These are phyloP conservation scores for Acephala macrosclerotiorum DNA, from an alignment of 2,329 filamentous ascomycete genomes.

Conservation along the genomic window DNA sequence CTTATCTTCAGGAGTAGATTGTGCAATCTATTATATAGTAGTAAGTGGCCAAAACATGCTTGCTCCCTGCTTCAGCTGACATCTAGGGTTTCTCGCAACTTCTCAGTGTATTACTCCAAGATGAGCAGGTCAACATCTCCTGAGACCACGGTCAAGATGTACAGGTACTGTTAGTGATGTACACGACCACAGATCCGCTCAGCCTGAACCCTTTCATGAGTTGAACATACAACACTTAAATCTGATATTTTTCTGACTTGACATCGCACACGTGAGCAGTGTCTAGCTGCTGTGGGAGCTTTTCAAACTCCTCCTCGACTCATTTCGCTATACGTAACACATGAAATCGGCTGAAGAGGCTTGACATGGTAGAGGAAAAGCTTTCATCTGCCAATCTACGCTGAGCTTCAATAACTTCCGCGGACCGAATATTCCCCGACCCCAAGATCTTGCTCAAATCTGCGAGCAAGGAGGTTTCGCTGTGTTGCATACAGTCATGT, in stretches of 20 bases:
- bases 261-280: neutral
- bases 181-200: neutral
- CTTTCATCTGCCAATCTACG: neutral
- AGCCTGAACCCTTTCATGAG: neutral
- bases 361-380: neutral
- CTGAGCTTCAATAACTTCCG: neutral
- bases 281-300: neutral
- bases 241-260: neutral
- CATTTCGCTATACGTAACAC: neutral
- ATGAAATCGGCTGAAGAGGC: neutral
- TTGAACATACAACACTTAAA: neutral
- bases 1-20: neutral
- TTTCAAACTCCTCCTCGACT: neutral
- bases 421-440: neutral
- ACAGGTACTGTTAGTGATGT: neutral
- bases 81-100: neutral
- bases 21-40: constrained; percentile 3
- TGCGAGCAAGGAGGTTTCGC: neutral
- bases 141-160: neutral
- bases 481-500: neutral
- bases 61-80: neutral
- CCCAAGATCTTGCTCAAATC: neutral
- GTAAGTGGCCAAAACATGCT: neutral
- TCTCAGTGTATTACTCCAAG: neutral
- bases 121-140: neutral